Conservation (phyloP, 371 early-diverging fungal species). For the Gilbertella persicaria region DNA sequence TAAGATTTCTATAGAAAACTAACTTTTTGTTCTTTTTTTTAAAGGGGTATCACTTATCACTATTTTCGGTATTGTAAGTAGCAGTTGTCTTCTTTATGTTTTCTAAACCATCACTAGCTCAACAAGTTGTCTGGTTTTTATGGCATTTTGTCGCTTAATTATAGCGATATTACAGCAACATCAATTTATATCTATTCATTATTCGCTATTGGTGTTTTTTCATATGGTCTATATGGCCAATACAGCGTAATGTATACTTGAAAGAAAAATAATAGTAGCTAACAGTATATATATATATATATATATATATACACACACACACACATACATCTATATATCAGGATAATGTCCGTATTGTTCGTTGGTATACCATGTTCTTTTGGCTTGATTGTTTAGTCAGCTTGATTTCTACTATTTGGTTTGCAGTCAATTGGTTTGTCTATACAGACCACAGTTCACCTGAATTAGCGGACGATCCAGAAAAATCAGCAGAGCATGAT, state of each 20-base stretch:
- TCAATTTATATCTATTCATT: slow-evolving; percentile 36
- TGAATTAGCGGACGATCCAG: slow-evolving; percentile 34
- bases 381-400: slow-evolving; percentile 49
- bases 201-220: slow-evolving; percentile 29
- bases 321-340: too few species aligned
- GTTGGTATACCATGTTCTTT: slow-evolving; percentile 44
- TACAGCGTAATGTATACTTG: slow-evolving; percentile 28
- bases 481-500: slow-evolving; percentile 29
- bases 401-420: slow-evolving; percentile 32
- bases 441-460: slow-evolving; percentile 48
- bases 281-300: too few species aligned
- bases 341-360: slow-evolving; percentile 24
- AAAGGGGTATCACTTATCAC: slow-evolving; percentile 42
- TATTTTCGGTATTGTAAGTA: slow-evolving; percentile 48
- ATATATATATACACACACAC: too few species aligned
- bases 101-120: slow-evolving; percentile 17
- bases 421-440: slow-evolving; percentile 45
- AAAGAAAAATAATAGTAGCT: slow-evolving; percentile 11
- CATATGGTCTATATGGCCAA: slow-evolving; percentile 40
- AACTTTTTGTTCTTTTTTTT: slow-evolving; percentile 1
- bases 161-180: slow-evolving; percentile 30
- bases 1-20: neutral
- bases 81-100: neutral
- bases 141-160: slow-evolving; percentile 41
- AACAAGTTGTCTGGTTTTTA: slow-evolving; percentile 51